phyloP scores from a whole-genome alignment of 305 asterid genomes.

The Fraxinus greggii region DNA sequence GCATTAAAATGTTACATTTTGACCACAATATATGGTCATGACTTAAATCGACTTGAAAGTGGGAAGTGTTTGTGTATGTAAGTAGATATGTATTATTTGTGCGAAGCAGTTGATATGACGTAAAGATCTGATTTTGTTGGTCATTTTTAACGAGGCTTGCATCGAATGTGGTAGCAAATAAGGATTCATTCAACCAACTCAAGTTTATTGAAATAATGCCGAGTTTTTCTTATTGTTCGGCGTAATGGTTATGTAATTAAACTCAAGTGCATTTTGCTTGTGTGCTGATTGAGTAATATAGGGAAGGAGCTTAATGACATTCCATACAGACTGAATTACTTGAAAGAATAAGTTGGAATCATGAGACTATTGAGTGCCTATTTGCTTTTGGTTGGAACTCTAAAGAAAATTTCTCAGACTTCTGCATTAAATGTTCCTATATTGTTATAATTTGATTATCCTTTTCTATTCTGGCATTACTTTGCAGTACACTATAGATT shows the following conservation, averaged over 20 bases:
- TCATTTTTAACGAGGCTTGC: background rate
- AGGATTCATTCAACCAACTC: background rate
- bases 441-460: background rate
- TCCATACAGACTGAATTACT: conserved; percentile 8
- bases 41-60: background rate
- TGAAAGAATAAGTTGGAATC: conserved; percentile 5
- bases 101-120: background rate
- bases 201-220: background rate
- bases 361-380: background rate
- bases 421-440: conserved; percentile 1
- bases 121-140: background rate
- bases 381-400: conserved; percentile 1
- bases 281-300: conserved; percentile 5
- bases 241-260: conserved; percentile 10
- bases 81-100: background rate
- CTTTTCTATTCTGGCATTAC: background rate
- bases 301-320: conserved; percentile 1
- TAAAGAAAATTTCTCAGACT: background rate
- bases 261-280: background rate
- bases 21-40: background rate
- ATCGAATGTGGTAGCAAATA: background rate
- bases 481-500: conserved; percentile 11
- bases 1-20: background rate
- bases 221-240: background rate
- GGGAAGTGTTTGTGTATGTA: conserved; percentile 10